Evolutionary conservation across 2,329 filamentous ascomycete genomes (phyloP).

Genomic region (Passalora sequoiae): DNA sequence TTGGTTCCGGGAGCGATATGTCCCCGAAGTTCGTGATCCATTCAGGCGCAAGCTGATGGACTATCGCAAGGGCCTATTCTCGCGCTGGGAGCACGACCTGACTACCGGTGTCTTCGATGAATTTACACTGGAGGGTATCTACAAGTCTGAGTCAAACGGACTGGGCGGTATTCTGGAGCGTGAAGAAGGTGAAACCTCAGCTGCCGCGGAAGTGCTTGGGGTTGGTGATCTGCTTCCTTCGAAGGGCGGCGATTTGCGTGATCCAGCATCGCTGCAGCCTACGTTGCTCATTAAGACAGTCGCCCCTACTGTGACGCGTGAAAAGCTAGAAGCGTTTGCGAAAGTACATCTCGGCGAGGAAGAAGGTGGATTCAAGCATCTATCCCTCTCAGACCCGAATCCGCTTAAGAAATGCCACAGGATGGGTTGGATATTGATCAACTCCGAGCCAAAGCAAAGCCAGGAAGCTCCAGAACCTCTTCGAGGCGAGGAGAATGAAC

Average conservation of each 20-base stretch:
- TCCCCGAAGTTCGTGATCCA: conserved; percentile 71
- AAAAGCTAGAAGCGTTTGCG: conserved; percentile 89
- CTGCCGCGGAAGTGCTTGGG: conserved; percentile 84
- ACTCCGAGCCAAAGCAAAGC: conserved; percentile 66
- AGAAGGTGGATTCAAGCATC: conserved; percentile 88
- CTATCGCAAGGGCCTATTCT: conserved; percentile 71
- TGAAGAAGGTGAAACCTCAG: conserved; percentile 89
- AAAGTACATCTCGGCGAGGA: conserved; percentile 89
- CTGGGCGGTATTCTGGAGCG: conserved; percentile 82
- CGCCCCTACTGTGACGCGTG: conserved; percentile 87
- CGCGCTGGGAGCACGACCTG: conserved; percentile 84
- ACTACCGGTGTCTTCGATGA: conserved; percentile 85
- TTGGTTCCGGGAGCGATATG: conserved; percentile 96
- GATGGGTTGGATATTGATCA: conserved; percentile 97
- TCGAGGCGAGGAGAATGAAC: conserved; percentile 15
- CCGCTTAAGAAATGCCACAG: conserved; percentile 94
- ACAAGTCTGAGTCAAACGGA: conserved; percentile 87
- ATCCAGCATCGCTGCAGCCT: conserved; percentile 82
- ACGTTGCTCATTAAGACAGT: conserved; percentile 97
- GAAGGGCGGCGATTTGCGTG: conserved; percentile 76
- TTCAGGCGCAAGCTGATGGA: conserved; percentile 72
- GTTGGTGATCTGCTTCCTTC: conserved; percentile 85
- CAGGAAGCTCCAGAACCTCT: conserved; percentile 60
- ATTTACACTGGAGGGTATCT: conserved; percentile 87
- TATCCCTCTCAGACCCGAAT: conserved; percentile 94